Base-by-base conservation (phyloP, 805 yeast species). In the Yarrowia sp. region DNA sequence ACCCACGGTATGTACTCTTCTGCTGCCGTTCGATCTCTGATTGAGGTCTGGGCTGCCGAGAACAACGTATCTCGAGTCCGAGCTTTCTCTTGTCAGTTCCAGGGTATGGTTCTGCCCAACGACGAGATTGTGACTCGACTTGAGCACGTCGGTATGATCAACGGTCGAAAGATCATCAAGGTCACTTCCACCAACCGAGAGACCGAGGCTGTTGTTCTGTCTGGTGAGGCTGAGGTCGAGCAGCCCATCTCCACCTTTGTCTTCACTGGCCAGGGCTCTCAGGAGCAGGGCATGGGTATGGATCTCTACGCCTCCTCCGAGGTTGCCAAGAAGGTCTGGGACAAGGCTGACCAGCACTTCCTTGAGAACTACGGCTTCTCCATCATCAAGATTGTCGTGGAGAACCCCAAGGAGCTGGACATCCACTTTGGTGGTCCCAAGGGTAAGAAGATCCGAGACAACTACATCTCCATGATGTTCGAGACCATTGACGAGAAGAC, bases 221-320 rank as follows among this genome's bases (percentile, higher is more conserved):
- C 85, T 67, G 99, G 98, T 82, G 97, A 92, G 83, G 99, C 99
- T 69, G 99, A 95, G 83, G 93, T 96, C 76, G 98, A 95, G 75
- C 99, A 95, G 83, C 99, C 99, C 42, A 90, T 89, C 67, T 91
- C 98, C 53, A 90, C 99, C 22, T 95, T 91, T 79, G 97, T 95
- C 70, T 95, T 96, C 83, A 95, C 99, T 73, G 99, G 99, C 78
- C 99, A 95, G 85, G 99, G 99, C 80, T 94, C 99, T 71, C 99
- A 95, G 82, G 99, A 96, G 81, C 99, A 96, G 84, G 98, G 98
- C 79, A 95, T 95, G 99, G 99, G 99, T 85, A 95, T 95, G 99
- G 99, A 95, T 80, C 86, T 95, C 78, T 95, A 95, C 81, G 88
- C 88, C 73, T 85, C 90, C 50, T 90, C 97, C 64, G 92, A 87